These are phyloP conservation scores for Naematelia encephala DNA, from an alignment of 768 basidiomycete species.

Conservation along the genomic window DNA sequence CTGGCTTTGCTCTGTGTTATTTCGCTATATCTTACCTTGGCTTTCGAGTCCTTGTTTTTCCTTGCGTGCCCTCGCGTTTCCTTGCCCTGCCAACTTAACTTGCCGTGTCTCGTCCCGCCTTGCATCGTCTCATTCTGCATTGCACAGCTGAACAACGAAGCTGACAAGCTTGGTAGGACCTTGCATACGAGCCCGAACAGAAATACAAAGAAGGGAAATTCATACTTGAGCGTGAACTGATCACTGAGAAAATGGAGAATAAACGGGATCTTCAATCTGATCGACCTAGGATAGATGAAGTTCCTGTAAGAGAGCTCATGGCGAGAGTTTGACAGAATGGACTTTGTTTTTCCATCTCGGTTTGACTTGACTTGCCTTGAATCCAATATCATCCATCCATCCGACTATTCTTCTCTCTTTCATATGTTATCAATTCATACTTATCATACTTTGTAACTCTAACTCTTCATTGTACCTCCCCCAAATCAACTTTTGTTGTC, in stretches of 20 bases:
- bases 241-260: conserved; percentile 35
- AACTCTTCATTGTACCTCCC: conserved; percentile 1
- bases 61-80: too few relatives aligned
- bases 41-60: background rate
- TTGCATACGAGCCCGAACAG: conserved; percentile 82
- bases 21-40: too few relatives aligned
- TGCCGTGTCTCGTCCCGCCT: too few relatives aligned
- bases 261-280: conserved; percentile 17
- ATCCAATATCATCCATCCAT: too few relatives aligned
- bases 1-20: too few relatives aligned
- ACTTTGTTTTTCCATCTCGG: too few relatives aligned
- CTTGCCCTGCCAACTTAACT: too few relatives aligned
- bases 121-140: too few relatives aligned
- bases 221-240: conserved; percentile 75
- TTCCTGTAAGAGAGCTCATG: conserved; percentile 19
- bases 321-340: conserved; percentile 25
- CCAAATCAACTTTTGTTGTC: too few relatives aligned
- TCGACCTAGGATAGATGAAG: conserved; percentile 32
- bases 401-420: background rate
- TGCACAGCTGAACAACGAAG: too few relatives aligned
- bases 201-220: conserved; percentile 98
- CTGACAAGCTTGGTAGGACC: conserved; percentile 60
- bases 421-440: background rate
- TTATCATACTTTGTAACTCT: background rate
- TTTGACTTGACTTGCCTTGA: too few relatives aligned